phyloP scores from a whole-genome alignment of 116 monocot species.

The Cymodocea nodosa region DNA sequence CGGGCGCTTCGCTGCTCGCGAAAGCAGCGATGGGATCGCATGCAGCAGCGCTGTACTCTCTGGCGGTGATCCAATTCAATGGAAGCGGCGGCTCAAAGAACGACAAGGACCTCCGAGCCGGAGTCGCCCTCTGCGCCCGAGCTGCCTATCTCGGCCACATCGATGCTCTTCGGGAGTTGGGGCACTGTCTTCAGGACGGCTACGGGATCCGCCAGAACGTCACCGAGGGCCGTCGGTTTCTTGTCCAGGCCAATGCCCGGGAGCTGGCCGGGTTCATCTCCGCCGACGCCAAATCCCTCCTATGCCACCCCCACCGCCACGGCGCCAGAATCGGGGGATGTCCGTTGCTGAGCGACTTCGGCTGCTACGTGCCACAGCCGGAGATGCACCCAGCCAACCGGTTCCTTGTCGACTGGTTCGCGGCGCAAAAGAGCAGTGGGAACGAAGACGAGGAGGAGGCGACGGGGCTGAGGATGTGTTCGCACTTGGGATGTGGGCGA shows the following conservation, averaged over 20 bases:
- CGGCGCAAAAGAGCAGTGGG: background rate
- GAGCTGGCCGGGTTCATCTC: constrained; percentile 19
- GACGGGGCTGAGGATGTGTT: constrained; percentile 35
- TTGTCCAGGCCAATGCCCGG: constrained; percentile 44
- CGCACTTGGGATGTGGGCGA: constrained; percentile 34
- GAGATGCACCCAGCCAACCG: constrained; percentile 39
- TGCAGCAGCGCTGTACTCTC: constrained; percentile 51
- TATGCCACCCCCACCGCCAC: background rate
- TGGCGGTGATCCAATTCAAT: constrained; percentile 69
- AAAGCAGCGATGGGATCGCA: constrained; percentile 42
- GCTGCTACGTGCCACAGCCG: constrained; percentile 21
- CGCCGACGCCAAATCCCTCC: background rate
- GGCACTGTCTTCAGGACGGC: constrained; percentile 66
- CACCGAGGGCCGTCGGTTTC: constrained; percentile 34
- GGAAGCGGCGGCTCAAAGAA: constrained; percentile 49
- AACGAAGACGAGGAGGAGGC: background rate
- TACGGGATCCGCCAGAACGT: constrained; percentile 46
- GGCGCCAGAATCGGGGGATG: background rate
- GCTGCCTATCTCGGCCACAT: constrained; percentile 46
- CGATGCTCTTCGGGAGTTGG: constrained; percentile 62
- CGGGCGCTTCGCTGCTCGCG: constrained; percentile 40
- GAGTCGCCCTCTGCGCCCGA: constrained; percentile 44
- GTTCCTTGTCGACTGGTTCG: constrained; percentile 73
- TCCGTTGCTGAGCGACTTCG: constrained; percentile 44
- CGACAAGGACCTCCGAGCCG: constrained; percentile 41